Conservation (phyloP, 2,329 filamentous ascomycete species). For the Sphaerulina musiva region DNA sequence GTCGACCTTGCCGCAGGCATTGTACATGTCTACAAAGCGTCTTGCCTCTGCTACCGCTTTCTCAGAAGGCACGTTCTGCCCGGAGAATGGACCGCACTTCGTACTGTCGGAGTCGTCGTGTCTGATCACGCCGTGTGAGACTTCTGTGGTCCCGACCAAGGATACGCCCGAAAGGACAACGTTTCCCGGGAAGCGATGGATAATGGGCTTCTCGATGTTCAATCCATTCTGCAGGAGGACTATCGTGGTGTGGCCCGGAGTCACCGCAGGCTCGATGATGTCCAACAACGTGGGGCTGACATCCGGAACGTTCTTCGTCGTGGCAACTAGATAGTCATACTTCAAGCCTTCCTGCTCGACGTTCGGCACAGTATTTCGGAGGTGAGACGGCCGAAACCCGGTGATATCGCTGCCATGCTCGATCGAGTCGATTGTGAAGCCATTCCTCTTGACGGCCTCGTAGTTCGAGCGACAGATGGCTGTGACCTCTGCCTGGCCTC, state of each 20-base stretch:
- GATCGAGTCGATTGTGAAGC: conserved; percentile 51
- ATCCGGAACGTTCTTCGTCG: conserved; percentile 56
- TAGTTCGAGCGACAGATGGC: conserved; percentile 54
- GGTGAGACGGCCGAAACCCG: conserved; percentile 27
- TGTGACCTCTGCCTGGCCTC: conserved; percentile 48
- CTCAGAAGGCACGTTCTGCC: conserved; percentile 31
- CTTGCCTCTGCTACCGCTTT: conserved; percentile 32
- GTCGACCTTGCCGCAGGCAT: conserved; percentile 41
- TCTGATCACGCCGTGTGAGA: conserved; percentile 42
- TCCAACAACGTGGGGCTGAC: conserved; percentile 44
- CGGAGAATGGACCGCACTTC: conserved; percentile 47
- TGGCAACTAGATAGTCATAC: conserved; percentile 52
- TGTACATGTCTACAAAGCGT: conserved; percentile 46
- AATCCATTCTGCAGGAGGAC: conserved; percentile 57
- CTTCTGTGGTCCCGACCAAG: conserved; percentile 49
- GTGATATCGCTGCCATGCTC: conserved; percentile 46
- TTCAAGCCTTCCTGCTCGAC: conserved; percentile 29
- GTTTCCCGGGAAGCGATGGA: conserved; percentile 47
- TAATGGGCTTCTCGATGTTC: conserved; percentile 55
- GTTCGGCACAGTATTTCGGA: conserved; percentile 46
- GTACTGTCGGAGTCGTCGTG: conserved; percentile 50
- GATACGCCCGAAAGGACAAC: conserved; percentile 49
- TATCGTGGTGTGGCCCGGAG: conserved; percentile 46
- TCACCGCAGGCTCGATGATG: conserved; percentile 49
- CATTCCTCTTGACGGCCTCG: conserved; percentile 40